Base-by-base conservation (phyloP, 352 stramenopile genomes). In the Phytophthora pluvialis region DNA sequence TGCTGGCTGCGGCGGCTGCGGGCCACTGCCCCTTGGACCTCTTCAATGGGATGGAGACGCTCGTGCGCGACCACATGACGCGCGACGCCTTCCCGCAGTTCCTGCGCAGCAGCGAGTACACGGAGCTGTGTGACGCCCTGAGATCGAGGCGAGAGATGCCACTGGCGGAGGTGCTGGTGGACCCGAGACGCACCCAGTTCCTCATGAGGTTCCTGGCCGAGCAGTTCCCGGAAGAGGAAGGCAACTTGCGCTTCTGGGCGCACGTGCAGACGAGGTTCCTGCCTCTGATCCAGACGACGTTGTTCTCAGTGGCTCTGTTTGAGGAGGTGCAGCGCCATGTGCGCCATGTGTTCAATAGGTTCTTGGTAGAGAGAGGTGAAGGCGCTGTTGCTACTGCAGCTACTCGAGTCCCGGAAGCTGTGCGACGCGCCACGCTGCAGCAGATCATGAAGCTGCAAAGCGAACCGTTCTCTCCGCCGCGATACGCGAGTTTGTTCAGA, bases 161-260 rank as follows among this genome's bases (percentile, higher is more conserved):
- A n/a, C 70, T 93, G 29, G 75, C 74, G 8, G 82, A 90, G 42
- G 62, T 93, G 32, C 64, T 93, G 25, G 80, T 87, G 59, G 75
- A 90, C 44, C 53, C 68, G 13, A 70, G 73, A 28, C 72, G 82
- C 38, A 89, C 81, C 15, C 73, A 73, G 18, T 88, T 83, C 44
- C 74, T 93, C 15, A 67, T 81, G 59, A 67, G 54, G 40, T 90
- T 81, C 43, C 40, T 93, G 31, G 52, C 62, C n/a, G 40, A 77
- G 12, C 46, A 46, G 4, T 51, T 78, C 6, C 65, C 75, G 0
- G 35, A 46, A 4, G 52, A 68, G 25, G 62, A 89, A 29, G 77
- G 77, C 48, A 93, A 90, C 36, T 50, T 91, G 49, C 75, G 68
- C 49, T 90, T 93, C 61, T 93, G 82, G 82, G 72, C 90, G 44